phyloP scores from a whole-genome alignment of 164 flowering plant genomes.

The Malania oleifera region DNA sequence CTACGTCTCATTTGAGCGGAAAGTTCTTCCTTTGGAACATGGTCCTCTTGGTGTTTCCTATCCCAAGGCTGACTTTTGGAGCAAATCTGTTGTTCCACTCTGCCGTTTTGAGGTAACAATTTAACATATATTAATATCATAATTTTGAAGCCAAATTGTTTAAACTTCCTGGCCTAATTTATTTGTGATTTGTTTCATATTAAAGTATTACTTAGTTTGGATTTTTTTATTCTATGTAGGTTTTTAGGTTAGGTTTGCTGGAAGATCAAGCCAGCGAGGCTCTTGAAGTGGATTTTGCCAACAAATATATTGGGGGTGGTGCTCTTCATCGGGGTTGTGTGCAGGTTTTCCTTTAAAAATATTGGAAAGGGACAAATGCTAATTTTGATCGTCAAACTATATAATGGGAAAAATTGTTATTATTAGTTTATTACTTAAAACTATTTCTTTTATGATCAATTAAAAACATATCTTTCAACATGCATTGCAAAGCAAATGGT shows the following conservation, averaged over 20 bases:
- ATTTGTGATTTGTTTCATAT: too few species aligned
- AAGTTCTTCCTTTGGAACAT: constrained; percentile 57
- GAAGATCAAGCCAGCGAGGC: constrained; percentile 70
- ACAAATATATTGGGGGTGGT: constrained; percentile 89
- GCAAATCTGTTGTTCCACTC: constrained; percentile 49
- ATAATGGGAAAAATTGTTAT: too few species aligned
- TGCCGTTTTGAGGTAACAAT: constrained; percentile 64
- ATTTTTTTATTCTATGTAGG: constrained; percentile 29
- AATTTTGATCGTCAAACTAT: too few species aligned
- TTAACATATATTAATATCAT: too few species aligned
- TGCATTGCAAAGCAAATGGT: too few species aligned
- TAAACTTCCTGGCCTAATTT: not conserved
- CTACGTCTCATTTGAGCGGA: constrained; percentile 78
- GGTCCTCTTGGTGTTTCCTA: constrained; percentile 27
- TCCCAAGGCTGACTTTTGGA: constrained; percentile 65
- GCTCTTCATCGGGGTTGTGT: constrained; percentile 85
- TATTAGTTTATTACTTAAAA: too few species aligned
- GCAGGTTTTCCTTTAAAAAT: constrained; percentile 43
- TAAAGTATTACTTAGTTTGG: not conserved
- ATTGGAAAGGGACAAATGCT: too few species aligned
- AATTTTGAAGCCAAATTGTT: not conserved
- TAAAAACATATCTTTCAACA: too few species aligned
- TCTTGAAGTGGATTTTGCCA: constrained; percentile 96
- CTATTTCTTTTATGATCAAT: too few species aligned
- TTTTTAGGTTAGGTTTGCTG: constrained; percentile 54